phyloP scores from a whole-genome alignment of 768 basidiomycete genomes.

The Termitomyces sp. region DNA sequence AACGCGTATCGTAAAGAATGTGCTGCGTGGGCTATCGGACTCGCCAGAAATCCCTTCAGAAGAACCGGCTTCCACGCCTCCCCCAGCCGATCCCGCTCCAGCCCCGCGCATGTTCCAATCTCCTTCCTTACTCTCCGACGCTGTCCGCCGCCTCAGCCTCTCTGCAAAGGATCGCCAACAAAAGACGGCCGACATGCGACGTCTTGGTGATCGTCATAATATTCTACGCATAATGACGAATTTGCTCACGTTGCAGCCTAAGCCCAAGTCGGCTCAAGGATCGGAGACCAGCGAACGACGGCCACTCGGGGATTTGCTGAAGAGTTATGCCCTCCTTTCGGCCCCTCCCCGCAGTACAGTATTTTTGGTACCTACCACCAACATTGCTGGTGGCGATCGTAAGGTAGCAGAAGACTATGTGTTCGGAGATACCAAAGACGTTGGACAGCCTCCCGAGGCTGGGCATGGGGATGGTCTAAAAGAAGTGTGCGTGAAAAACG shows the following conservation, averaged over 20 bases:
- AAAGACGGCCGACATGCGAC: constrained; percentile 34
- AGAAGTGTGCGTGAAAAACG: constrained; percentile 58
- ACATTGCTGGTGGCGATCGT: constrained; percentile 49
- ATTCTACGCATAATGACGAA: constrained; percentile 80
- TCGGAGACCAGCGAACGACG: constrained; percentile 33
- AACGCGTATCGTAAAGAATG: constrained; percentile 65
- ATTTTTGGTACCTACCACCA: constrained; percentile 50
- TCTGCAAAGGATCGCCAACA: constrained; percentile 57
- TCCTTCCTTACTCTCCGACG: constrained; percentile 70
- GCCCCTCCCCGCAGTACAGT: constrained; percentile 53
- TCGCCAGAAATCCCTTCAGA: constrained; percentile 37
- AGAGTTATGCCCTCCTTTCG: constrained; percentile 41
- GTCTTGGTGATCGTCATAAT: constrained; percentile 49
- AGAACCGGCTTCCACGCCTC: constrained; percentile 19
- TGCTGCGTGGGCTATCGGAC: constrained; percentile 43
- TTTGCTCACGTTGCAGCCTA: constrained; percentile 55
- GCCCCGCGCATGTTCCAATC: constrained; percentile 49
- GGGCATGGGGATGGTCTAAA: constrained; percentile 28
- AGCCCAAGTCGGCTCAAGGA: constrained; percentile 37
- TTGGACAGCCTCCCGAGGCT: constrained; percentile 2
- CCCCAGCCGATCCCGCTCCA: constrained; percentile 18
- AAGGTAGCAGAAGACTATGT: constrained; percentile 64
- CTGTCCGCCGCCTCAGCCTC: constrained; percentile 59
- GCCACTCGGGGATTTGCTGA: constrained; percentile 35
- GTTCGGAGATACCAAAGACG: constrained; percentile 4